A percentile compares a stretch with the other conserved stretches of the same genome.
Evolutionary conservation across 106 monocot genomes (phyloP).

Genomic region (Dendrobium chrysotoxum): DNA sequence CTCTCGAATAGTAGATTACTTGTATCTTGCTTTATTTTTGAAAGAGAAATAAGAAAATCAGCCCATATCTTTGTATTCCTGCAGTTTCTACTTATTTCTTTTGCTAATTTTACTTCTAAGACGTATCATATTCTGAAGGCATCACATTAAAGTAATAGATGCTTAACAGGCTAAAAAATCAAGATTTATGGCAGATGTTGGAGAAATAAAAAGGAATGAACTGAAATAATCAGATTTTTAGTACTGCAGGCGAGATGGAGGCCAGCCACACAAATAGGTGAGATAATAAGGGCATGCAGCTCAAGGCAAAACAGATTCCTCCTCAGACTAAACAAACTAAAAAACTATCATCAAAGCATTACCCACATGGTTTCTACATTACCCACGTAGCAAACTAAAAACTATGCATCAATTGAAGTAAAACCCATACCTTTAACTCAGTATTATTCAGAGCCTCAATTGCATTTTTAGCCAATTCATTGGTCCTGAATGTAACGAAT

Average conservation of each 20-base stretch:
- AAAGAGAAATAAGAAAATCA: no score
- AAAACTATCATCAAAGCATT: background rate
- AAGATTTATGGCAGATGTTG: background rate
- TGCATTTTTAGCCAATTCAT: slow-evolving; percentile 34
- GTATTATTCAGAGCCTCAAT: slow-evolving; percentile 29
- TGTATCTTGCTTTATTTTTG: no score
- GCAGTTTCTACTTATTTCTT: no score
- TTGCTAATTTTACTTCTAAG: no score
- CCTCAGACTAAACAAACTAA: background rate
- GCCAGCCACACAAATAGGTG: background rate
- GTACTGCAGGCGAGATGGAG: background rate
- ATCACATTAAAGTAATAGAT: background rate
- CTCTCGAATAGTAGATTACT: no score
- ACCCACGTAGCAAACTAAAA: background rate
- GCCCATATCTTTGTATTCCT: no score
- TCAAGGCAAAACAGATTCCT: background rate
- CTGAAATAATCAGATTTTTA: background rate
- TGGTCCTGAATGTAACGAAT: slow-evolving; percentile 47
- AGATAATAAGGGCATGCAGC: background rate
- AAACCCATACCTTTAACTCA: slow-evolving; percentile 23
- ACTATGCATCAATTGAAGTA: background rate
- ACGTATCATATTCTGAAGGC: background rate
- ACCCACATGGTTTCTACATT: background rate
- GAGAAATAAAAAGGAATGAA: background rate
- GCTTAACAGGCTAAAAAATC: background rate